Conservation (phyloP, 208 protist genomes). For the Zelonia costaricensis region DNA sequence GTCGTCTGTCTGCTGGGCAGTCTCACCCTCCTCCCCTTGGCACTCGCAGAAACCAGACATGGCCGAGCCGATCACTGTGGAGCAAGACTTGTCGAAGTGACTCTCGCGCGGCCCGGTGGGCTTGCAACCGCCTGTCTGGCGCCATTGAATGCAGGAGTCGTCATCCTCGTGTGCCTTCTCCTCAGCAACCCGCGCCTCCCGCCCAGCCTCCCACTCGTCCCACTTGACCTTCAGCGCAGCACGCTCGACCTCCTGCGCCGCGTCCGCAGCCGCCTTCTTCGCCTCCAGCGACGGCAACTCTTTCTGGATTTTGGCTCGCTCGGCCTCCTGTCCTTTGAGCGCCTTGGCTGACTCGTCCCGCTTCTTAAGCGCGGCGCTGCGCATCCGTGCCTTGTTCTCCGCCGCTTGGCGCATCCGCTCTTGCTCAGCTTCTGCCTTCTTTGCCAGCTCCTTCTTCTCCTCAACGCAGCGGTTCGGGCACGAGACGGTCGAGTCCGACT, state of each 20-base stretch:
- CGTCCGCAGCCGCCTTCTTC: slow-evolving; percentile 28
- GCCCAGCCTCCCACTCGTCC: slow-evolving; percentile 7
- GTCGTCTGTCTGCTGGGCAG: not conserved
- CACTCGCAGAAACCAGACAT: slow-evolving; percentile 69
- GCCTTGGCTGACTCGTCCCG: slow-evolving; percentile 22
- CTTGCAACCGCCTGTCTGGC: slow-evolving; percentile 41
- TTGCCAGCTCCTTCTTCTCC: slow-evolving; percentile 23
- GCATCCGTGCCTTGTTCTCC: slow-evolving; percentile 36
- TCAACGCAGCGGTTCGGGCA: slow-evolving; percentile 78
- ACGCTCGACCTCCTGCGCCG: slow-evolving; percentile 34
- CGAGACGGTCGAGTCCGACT: slow-evolving; percentile 32
- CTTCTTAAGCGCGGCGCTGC: slow-evolving; percentile 9
- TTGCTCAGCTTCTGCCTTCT: slow-evolving; percentile 23
- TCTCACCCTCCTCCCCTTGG: not conserved
- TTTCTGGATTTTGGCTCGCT: slow-evolving; percentile 12
- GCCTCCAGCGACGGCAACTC: slow-evolving; percentile 25
- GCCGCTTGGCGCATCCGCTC: slow-evolving; percentile 20
- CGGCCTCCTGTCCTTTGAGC: slow-evolving; percentile 8
- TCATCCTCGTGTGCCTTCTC: no score
- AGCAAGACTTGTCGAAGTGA: slow-evolving; percentile 41
- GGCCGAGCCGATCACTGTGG: slow-evolving; percentile 21
- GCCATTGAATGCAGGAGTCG: slow-evolving; percentile 51
- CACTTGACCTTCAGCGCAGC: slow-evolving; percentile 21
- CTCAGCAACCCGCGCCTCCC: slow-evolving; percentile 4
- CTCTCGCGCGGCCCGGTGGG: slow-evolving; percentile 14